These are phyloP conservation scores for Sporothrix variecibatus DNA, from an alignment of 2,329 filamentous ascomycete species.

Conservation along the genomic window DNA sequence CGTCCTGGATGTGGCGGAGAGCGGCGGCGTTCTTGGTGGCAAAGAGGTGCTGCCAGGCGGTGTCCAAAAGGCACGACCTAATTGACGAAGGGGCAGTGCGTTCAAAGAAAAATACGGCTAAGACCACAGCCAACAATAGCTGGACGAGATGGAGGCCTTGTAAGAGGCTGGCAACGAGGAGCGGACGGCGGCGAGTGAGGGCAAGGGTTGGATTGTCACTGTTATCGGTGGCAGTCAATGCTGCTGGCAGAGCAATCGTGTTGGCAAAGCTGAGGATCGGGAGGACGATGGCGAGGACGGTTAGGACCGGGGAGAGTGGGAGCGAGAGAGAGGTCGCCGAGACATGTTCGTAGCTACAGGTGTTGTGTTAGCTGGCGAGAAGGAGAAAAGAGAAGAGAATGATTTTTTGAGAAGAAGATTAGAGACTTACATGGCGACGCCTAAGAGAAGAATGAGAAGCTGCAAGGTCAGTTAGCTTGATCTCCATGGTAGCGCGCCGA, in stretches of 20 bases:
- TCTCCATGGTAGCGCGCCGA: neutral
- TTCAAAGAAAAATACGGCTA: conserved; percentile 48
- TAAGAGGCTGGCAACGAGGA: neutral
- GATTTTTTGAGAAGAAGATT: neutral
- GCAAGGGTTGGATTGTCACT: neutral
- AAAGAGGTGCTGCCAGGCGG: conserved; percentile 59
- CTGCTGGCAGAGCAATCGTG: conserved; percentile 7
- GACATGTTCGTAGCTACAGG: conserved; percentile 30
- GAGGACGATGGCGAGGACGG: conserved; percentile 13
- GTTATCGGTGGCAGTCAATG: neutral
- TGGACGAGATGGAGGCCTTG: conserved; percentile 28
- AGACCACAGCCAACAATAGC: conserved; percentile 43
- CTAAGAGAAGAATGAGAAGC: conserved; percentile 4
- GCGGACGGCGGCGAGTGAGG: neutral
- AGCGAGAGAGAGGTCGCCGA: conserved; percentile 27
- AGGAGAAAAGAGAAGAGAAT: neutral
- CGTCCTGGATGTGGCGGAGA: conserved; percentile 65
- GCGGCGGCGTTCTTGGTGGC: conserved; percentile 49
- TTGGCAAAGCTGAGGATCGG: conserved; percentile 15
- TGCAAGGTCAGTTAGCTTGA: neutral
- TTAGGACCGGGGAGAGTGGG: conserved; percentile 27
- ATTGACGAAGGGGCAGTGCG: conserved; percentile 39
- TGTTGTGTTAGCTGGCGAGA: neutral
- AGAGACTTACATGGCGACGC: neutral
- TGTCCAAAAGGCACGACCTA: conserved; percentile 56